Conservation (phyloP, 108 stramenopile genomes). For the Nitzschia sp. region DNA sequence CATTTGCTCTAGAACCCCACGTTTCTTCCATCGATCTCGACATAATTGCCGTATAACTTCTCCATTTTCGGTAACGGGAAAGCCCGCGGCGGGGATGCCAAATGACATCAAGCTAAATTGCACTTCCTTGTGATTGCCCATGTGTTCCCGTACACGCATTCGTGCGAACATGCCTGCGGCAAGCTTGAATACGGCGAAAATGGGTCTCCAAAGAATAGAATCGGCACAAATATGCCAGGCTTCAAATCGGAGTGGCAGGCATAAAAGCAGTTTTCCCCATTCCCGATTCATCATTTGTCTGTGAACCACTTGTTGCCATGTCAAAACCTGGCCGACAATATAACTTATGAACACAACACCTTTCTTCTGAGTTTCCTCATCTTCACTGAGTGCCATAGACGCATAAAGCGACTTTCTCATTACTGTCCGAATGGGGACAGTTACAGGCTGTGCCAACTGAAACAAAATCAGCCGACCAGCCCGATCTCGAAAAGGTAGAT, state of each 20-base stretch:
- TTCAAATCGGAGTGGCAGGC: not conserved
- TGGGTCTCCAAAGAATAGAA: not conserved
- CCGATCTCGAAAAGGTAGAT: not conserved
- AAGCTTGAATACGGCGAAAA: not conserved
- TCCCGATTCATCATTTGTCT: not conserved
- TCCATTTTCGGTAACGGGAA: conserved; percentile 3
- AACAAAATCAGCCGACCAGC: conserved; percentile 1
- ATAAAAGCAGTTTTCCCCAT: not conserved
- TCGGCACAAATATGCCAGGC: conserved; percentile 12
- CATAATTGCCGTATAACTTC: not conserved
- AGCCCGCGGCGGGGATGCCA: conserved; percentile 7
- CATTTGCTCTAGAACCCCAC: not conserved
- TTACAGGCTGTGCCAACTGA: not conserved
- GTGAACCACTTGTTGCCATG: not conserved
- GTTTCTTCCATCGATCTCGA: not conserved
- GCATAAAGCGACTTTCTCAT: not conserved
- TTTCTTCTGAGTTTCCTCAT: conserved; percentile 38
- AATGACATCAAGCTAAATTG: not conserved
- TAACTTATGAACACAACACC: conserved; percentile 5
- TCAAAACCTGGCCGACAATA: not conserved
- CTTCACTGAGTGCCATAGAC: conserved; percentile 5
- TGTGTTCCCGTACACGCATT: conserved; percentile 23
- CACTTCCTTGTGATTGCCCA: not conserved
- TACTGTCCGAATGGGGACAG: not conserved
- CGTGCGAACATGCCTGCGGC: conserved; percentile 14